These are phyloP conservation scores for Verticillium nubilum DNA, from an alignment of 2,329 filamentous ascomycete species.

Conservation along the genomic window DNA sequence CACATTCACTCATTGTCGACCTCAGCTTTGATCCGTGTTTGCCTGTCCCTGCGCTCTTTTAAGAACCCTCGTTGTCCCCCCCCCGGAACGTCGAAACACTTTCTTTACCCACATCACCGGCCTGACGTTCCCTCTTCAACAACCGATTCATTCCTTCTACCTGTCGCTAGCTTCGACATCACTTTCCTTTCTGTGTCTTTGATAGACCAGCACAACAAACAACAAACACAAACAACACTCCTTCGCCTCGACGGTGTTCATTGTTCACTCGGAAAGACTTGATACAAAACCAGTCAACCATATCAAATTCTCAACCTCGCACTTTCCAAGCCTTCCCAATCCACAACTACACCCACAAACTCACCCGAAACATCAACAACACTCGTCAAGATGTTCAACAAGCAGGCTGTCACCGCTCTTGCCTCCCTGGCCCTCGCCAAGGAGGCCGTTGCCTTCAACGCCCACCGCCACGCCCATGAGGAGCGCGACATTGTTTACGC, in stretches of 20 bases:
- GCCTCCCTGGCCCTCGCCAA: slow-evolving; percentile 37
- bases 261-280: background rate
- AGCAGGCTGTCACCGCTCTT: slow-evolving; percentile 32
- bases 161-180: slow-evolving; percentile 19
- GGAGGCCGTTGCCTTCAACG: slow-evolving; percentile 35
- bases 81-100: slow-evolving; percentile 5
- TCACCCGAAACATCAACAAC: slow-evolving; percentile 7
- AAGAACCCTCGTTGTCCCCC: slow-evolving; percentile 10
- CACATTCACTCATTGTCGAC: background rate
- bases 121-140: slow-evolving; percentile 6
- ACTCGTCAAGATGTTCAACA: slow-evolving; percentile 34
- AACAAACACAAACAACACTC: background rate
- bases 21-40: slow-evolving; percentile 16
- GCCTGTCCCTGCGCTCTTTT: slow-evolving; percentile 15
- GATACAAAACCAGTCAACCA: background rate
- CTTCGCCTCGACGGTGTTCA: slow-evolving; percentile 2
- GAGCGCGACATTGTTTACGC: slow-evolving; percentile 23
- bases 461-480: slow-evolving; percentile 34
- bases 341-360: slow-evolving; percentile 10
- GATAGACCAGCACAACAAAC: slow-evolving; percentile 33
- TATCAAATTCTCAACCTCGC: slow-evolving; percentile 2
- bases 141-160: background rate
- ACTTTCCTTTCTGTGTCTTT: slow-evolving; percentile 43
- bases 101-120: slow-evolving; percentile 10
- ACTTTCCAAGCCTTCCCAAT: background rate